phyloP scores from a whole-genome alignment of 805 yeast genomes.

The Candida saitoana region DNA sequence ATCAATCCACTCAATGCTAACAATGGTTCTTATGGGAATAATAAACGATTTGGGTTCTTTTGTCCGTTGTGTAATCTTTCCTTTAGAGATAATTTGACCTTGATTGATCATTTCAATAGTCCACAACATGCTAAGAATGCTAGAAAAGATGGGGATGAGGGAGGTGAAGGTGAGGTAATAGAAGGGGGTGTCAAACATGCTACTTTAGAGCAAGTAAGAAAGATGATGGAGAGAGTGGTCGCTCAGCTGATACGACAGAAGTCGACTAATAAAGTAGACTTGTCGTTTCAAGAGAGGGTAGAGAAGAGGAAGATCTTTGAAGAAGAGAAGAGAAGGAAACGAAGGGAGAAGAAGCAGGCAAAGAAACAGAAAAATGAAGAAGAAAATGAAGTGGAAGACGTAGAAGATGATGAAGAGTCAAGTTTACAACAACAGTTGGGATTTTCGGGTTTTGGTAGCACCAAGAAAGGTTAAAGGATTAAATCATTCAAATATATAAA shows the following conservation, averaged over 20 bases:
- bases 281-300: constrained; percentile 38
- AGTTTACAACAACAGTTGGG: constrained; percentile 51
- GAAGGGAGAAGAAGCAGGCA: constrained; percentile 13
- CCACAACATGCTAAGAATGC: constrained; percentile 55
- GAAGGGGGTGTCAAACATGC: constrained; percentile 37
- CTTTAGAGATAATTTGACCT: constrained; percentile 77
- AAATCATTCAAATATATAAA: no score
- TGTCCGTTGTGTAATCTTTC: constrained; percentile 79
- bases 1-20: constrained; percentile 20
- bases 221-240: constrained; percentile 26
- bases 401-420: constrained; percentile 11
- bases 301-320: constrained; percentile 36
- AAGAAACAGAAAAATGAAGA: constrained; percentile 19
- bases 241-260: constrained; percentile 11
- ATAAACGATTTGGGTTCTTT: constrained; percentile 76
- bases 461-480: no score
- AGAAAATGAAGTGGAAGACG: not conserved
- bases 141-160: constrained; percentile 7
- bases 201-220: constrained; percentile 28
- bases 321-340: constrained; percentile 26
- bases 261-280: constrained; percentile 14
- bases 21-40: constrained; percentile 19
- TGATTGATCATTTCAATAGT: constrained; percentile 79
- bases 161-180: constrained; percentile 14
- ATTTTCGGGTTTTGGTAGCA: constrained; percentile 49